phyloP scores from a whole-genome alignment of 805 yeast genomes.

The Kodamaea neixiangensis region DNA sequence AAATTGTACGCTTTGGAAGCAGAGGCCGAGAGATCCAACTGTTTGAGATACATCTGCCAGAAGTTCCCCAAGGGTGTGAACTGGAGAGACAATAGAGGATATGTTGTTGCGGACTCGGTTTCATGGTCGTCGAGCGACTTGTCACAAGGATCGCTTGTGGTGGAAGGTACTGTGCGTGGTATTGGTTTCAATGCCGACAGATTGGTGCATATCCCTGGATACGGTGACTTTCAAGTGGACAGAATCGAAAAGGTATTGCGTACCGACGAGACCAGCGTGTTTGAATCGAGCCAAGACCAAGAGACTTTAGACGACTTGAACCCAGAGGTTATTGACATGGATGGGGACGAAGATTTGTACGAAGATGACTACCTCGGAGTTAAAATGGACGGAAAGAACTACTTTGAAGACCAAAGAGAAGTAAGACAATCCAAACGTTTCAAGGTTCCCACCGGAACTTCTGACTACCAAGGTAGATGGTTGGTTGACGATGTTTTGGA shows the following conservation, averaged over 20 bases:
- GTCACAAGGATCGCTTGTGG: conserved; percentile 45
- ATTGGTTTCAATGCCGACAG: conserved; percentile 76
- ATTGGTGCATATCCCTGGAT: conserved; percentile 82
- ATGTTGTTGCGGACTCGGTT: conserved; percentile 72
- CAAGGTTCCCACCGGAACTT: conserved; percentile 67
- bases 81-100: conserved; percentile 95
- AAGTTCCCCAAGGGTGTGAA: conserved; percentile 79
- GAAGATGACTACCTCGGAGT: conserved; percentile 43
- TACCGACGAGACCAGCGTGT: conserved; percentile 26
- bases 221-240: conserved; percentile 83
- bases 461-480: conserved; percentile 80
- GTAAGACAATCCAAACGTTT: conserved; percentile 26
- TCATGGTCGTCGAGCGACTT: conserved; percentile 36
- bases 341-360: conserved; percentile 28
- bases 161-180: conserved; percentile 89
- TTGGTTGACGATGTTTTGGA: conserved; percentile 57
- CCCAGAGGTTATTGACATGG: conserved; percentile 55
- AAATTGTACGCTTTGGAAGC: conserved; percentile 71
- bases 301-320: conserved; percentile 63
- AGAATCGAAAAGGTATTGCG: conserved; percentile 54
- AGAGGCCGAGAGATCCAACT: conserved; percentile 67
- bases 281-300: conserved; percentile 41
- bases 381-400: conserved; percentile 57
- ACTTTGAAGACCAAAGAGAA: conserved; percentile 37
- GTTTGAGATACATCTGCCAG: conserved; percentile 77